These are phyloP conservation scores for Chrysanthemum makinoi DNA, from an alignment of 129 eudicot genomes.

Conservation along the genomic window DNA sequence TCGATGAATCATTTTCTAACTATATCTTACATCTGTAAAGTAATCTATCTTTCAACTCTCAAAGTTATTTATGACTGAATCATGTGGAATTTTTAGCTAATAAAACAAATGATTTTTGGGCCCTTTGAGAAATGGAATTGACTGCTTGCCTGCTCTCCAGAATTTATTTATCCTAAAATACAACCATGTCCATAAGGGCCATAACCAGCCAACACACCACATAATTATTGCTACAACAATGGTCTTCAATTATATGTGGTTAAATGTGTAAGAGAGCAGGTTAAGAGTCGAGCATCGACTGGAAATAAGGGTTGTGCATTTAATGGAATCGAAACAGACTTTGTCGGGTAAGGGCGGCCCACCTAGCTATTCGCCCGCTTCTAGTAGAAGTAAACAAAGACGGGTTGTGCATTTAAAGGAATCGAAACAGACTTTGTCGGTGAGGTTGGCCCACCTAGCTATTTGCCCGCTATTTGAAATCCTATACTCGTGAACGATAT, in stretches of 20 bases:
- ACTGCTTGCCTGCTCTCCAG: constrained; percentile 21
- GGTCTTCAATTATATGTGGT: neutral
- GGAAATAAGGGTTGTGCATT: too few relatives aligned
- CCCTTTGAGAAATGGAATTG: constrained; percentile 28
- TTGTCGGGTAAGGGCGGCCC: too few relatives aligned
- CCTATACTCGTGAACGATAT: too few relatives aligned
- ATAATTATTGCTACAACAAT: constrained; percentile 17
- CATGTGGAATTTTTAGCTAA: constrained; percentile 3
- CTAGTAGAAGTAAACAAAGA: too few relatives aligned
- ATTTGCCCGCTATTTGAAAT: too few relatives aligned
- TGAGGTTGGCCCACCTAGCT: too few relatives aligned
- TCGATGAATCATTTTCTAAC: neutral
- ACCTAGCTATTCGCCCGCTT: too few relatives aligned
- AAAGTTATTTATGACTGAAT: neutral
- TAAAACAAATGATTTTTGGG: constrained; percentile 29
- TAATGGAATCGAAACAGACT: too few relatives aligned
- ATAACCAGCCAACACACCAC: constrained; percentile 8
- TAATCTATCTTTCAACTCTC: neutral
- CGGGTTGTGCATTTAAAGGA: too few relatives aligned
- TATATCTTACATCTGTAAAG: neutral
- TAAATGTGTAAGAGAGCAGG: neutral
- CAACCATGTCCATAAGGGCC: neutral
- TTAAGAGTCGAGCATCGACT: neutral
- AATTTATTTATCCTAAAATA: constrained; percentile 13
- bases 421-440: too few relatives aligned